A percentile compares a stretch with the other conserved stretches of the same genome.
These are phyloP conservation scores for Eutrema heterophyllum DNA, from an alignment of 345 rosid genomes.

Conservation along the genomic window DNA sequence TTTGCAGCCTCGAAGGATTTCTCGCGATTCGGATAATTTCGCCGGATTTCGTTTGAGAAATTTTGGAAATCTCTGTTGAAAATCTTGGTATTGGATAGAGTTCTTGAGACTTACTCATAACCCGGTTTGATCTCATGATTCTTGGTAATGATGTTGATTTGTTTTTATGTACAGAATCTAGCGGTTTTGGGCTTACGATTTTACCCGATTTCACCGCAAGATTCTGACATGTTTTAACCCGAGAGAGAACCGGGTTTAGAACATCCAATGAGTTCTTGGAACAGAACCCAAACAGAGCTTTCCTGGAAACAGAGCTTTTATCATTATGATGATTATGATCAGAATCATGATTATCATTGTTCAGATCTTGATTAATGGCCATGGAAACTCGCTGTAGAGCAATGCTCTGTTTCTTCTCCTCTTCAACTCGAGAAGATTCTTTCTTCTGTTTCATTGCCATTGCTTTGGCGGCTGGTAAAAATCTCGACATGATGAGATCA, in stretches of 20 bases:
- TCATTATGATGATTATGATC: not conserved
- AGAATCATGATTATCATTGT: not conserved
- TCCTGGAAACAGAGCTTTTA: conserved; percentile 9
- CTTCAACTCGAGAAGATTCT: conserved; percentile 45
- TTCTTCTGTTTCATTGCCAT: conserved; percentile 63
- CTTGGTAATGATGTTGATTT: conserved; percentile 40
- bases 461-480: conserved; percentile 88
- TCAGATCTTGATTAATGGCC: conserved; percentile 25
- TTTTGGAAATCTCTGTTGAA: conserved; percentile 45
- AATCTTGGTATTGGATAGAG: conserved; percentile 19
- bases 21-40: not conserved
- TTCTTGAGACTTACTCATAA: conserved; percentile 43
- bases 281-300: conserved; percentile 18
- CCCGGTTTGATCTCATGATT: conserved; percentile 43
- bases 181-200: not conserved
- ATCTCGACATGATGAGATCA: conserved; percentile 87
- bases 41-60: conserved; percentile 32
- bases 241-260: conserved; percentile 18
- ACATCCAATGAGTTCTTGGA: conserved; percentile 23
- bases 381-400: conserved; percentile 20
- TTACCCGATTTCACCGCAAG: not conserved
- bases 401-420: conserved; percentile 21
- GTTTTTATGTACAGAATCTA: conserved; percentile 19
- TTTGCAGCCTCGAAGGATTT: conserved; percentile 26
- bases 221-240: conserved; percentile 26